Percentiles rank a stretch among this genome's conserved stretches.
Conservation (phyloP, 2,329 filamentous ascomycete species). For the Aureobasidium leucospermi region DNA sequence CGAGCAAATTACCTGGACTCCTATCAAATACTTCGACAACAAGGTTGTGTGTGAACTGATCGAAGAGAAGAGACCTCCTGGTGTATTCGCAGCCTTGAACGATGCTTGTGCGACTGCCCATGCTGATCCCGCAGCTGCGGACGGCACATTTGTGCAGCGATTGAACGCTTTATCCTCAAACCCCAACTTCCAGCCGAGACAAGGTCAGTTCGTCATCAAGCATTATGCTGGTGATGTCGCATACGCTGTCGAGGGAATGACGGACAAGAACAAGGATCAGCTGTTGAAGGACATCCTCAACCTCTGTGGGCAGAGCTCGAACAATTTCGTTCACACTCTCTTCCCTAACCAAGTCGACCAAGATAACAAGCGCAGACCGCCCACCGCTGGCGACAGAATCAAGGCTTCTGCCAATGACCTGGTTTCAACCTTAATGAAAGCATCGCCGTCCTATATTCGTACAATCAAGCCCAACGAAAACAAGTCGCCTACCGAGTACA, state of each 20-base stretch:
- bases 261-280: constrained; percentile 99
- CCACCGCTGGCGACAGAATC: constrained; percentile 94
- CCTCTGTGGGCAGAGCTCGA: constrained; percentile 74
- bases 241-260: constrained; percentile 93
- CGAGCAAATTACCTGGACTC: constrained; percentile 97
- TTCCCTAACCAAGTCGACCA: constrained; percentile 93
- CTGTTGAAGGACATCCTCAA: constrained; percentile 88
- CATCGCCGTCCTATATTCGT: constrained; percentile 93
- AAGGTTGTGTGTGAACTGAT: constrained; percentile 98
- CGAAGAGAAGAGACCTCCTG: constrained; percentile 80
- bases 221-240: constrained; percentile 96
- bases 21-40: constrained; percentile 99
- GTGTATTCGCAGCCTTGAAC: constrained; percentile 91
- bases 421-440: constrained; percentile 93
- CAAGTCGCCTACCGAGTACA: constrained; percentile 91
- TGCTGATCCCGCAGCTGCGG: constrained; percentile 86
- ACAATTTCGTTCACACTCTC: constrained; percentile 75
- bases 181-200: constrained; percentile 80
- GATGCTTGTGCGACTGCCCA: constrained; percentile 98
- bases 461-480: constrained; percentile 99
- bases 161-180: constrained; percentile 82
- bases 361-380: constrained; percentile 88
- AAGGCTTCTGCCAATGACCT: constrained; percentile 90
- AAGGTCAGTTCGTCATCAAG: constrained; percentile 97
- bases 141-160: constrained; percentile 90